A percentile compares a stretch with the other conserved stretches of the same genome.
Conservation (phyloP, 2,329 filamentous ascomycete species). For the Aspergillus piperis region DNA sequence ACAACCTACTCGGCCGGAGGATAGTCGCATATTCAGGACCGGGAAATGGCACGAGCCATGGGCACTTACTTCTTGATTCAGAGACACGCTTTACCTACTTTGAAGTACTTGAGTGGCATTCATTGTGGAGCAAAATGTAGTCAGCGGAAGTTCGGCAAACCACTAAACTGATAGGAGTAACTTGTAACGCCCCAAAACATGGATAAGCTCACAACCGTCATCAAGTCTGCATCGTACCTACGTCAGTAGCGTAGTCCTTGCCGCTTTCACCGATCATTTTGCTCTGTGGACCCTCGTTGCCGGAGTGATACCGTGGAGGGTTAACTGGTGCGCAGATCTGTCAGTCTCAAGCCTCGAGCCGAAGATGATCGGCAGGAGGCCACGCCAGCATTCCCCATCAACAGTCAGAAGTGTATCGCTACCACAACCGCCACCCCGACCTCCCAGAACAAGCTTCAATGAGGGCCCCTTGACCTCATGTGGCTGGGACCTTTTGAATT, state of each 20-base stretch:
- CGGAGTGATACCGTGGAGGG: not conserved
- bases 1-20: no score
- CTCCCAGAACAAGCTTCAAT: not conserved
- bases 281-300: not conserved
- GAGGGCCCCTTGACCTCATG: not conserved
- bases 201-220: not conserved
- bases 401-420: not conserved
- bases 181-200: no score
- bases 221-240: not conserved
- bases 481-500: not conserved
- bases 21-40: no score
- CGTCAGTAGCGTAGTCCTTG: not conserved
- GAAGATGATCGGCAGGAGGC: conserved; percentile 1
- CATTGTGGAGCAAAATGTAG: no score
- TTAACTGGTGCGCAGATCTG: not conserved
- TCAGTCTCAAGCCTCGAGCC: not conserved
- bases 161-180: no score
- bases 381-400: not conserved
- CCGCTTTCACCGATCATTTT: not conserved
- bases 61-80: no score
- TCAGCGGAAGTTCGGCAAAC: no score
- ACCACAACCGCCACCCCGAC: not conserved
- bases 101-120: no score
- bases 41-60: no score
- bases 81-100: no score